Conservation (phyloP, 768 basidiomycete species). For the Tephrocybe sp. region DNA sequence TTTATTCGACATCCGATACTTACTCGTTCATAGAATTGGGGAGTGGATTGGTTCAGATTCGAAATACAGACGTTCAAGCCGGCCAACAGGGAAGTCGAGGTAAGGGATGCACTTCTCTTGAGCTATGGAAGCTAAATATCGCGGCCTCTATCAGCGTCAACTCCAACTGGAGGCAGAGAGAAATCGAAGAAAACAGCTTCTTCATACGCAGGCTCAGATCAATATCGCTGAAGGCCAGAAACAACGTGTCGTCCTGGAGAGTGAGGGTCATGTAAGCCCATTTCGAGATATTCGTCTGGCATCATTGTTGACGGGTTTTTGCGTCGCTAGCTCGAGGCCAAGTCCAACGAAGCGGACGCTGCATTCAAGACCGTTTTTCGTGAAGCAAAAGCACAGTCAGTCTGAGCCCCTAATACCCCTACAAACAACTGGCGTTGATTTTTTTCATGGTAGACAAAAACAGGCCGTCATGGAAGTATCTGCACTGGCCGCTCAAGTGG, state of each 20-base stretch:
- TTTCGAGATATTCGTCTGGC: background rate
- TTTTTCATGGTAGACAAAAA: constrained; percentile 27
- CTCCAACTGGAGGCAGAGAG: constrained; percentile 62
- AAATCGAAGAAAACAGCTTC: constrained; percentile 53
- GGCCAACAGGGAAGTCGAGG: constrained; percentile 60
- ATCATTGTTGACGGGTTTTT: background rate
- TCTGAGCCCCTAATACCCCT: background rate
- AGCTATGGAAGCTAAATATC: background rate
- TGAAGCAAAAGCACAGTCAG: constrained; percentile 49
- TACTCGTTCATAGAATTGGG: constrained; percentile 41
- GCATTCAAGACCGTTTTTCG: constrained; percentile 48
- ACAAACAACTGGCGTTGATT: too few relatives aligned
- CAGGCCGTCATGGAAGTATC: constrained; percentile 45
- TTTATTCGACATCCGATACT: background rate
- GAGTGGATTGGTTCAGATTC: constrained; percentile 57
- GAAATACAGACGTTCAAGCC: constrained; percentile 63
- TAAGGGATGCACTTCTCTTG: constrained; percentile 18
- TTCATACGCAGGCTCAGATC: constrained; percentile 58
- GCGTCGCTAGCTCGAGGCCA: constrained; percentile 41
- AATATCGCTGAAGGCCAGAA: constrained; percentile 62
- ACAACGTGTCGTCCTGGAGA: constrained; percentile 54
- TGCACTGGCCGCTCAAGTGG: constrained; percentile 50
- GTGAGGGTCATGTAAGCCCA: constrained; percentile 46
- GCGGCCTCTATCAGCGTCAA: constrained; percentile 39
- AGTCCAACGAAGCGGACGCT: constrained; percentile 56